phyloP scores from a whole-genome alignment of 31 red algal genomes.

The Porphyra umbilicalis region DNA sequence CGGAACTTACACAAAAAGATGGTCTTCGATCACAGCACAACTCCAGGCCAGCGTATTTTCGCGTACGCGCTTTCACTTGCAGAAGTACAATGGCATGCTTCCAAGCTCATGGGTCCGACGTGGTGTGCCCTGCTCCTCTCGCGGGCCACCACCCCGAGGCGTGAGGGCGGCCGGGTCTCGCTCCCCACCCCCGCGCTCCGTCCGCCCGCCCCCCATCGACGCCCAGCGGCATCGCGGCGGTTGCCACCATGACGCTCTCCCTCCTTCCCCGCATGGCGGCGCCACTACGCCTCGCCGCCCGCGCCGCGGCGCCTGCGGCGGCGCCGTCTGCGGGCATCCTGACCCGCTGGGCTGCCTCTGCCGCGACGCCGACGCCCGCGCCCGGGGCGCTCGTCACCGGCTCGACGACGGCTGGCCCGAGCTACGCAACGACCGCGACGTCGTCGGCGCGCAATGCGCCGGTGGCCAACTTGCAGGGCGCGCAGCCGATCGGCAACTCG shows the following conservation, averaged over 20 bases:
- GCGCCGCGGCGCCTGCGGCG: not conserved
- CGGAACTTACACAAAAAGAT: no score
- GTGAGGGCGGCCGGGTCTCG: no score
- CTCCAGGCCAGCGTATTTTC: no score
- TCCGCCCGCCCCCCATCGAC: no score
- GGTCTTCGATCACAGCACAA: no score
- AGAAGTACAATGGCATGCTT: no score
- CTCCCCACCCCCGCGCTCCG: no score
- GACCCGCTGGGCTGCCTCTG: not conserved
- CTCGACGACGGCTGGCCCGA: not conserved
- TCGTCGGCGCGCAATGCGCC: not conserved
- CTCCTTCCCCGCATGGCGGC: not conserved
- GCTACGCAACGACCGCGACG: not conserved
- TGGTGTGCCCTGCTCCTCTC: no score
- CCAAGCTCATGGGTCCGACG: no score
- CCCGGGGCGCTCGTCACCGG: not conserved
- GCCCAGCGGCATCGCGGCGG: no score
- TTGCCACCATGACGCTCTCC: not conserved
- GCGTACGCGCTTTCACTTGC: no score
- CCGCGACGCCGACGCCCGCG: not conserved
- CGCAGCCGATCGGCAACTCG: not conserved
- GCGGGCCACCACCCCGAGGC: no score
- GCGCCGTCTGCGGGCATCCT: not conserved
- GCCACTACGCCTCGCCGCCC: not conserved
- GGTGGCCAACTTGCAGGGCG: not conserved